Percentiles rank a stretch among this genome's conserved stretches.
Evolutionary conservation across 129 eudicot species (phyloP).

Genomic region (Silybum marianum): DNA sequence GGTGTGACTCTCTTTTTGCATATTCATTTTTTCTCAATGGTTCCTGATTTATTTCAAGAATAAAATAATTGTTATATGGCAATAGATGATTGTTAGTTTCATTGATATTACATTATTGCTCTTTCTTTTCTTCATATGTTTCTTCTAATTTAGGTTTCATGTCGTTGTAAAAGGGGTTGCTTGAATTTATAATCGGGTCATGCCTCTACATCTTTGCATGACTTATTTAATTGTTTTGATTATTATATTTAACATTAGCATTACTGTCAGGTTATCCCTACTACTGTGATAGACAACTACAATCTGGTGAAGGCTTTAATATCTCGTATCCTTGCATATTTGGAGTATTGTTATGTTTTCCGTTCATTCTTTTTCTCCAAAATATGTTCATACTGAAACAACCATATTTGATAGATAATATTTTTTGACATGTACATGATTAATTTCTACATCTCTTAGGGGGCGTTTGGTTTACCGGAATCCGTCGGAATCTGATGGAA

Average conservation of each 20-base stretch:
- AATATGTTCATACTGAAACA: neutral
- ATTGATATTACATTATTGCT: neutral
- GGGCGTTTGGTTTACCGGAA: too few species aligned
- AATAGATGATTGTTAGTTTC: neutral
- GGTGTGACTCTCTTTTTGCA: slow-evolving; percentile 41
- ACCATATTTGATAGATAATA: neutral
- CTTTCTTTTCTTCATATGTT: slow-evolving; percentile 5
- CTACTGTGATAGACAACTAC: slow-evolving; percentile 73
- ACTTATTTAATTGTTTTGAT: neutral
- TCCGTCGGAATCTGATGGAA: too few species aligned
- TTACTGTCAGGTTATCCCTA: slow-evolving; percentile 55
- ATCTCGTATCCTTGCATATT: slow-evolving; percentile 79
- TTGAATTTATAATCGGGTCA: neutral
- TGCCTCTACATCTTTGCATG: neutral
- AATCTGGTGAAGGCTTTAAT: slow-evolving; percentile 76
- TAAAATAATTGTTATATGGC: neutral
- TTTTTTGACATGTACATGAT: too few species aligned
- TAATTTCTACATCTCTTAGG: too few species aligned
- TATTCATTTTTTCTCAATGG: neutral
- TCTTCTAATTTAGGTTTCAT: neutral
- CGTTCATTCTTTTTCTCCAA: neutral
- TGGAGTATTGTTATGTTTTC: neutral
- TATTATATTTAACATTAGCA: slow-evolving; percentile 12
- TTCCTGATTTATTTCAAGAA: neutral
- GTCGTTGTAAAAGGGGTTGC: neutral